Conservation (phyloP, 768 basidiomycete species). For the Mycena crocata region DNA sequence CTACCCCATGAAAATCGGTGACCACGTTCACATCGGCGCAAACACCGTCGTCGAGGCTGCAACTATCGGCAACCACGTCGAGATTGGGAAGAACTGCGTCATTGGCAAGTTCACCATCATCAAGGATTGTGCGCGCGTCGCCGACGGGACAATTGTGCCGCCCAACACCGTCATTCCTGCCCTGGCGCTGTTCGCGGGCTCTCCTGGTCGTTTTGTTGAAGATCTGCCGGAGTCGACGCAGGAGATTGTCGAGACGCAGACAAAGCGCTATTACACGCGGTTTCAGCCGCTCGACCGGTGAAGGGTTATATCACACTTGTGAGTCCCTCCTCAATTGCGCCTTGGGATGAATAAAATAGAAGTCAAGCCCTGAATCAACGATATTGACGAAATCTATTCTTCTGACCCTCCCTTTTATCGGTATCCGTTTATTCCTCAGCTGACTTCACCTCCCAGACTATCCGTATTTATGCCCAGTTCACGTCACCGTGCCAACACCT, state of each 20-base stretch:
- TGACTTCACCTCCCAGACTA: constrained; percentile 4
- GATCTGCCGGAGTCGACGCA: constrained; percentile 95
- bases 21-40: constrained; percentile 93
- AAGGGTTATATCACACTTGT: constrained; percentile 3
- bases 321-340: constrained; percentile 10
- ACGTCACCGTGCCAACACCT: constrained; percentile 3
- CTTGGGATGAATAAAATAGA: constrained; percentile 39
- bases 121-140: constrained; percentile 93
- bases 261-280: constrained; percentile 86
- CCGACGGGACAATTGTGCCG: constrained; percentile 90
- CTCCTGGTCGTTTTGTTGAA: constrained; percentile 86
- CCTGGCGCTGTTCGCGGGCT: constrained; percentile 85
- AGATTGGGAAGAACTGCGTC: constrained; percentile 95
- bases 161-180: constrained; percentile 95
- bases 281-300: constrained; percentile 73
- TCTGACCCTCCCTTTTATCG: constrained; percentile 8
- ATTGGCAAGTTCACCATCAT: constrained; percentile 97
- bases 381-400: constrained; percentile 31
- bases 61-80: constrained; percentile 91
- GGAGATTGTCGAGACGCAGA: constrained; percentile 87
- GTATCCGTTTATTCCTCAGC: not conserved
- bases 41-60: constrained; percentile 93
- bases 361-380: constrained; percentile 42
- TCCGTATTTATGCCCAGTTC: not conserved
- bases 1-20: constrained; percentile 97